Percentiles rank a stretch among this genome's conserved stretches.
phyloP scores from a whole-genome alignment of 2,329 filamentous ascomycete genomes.

The Penicillium psychrosexuale region DNA sequence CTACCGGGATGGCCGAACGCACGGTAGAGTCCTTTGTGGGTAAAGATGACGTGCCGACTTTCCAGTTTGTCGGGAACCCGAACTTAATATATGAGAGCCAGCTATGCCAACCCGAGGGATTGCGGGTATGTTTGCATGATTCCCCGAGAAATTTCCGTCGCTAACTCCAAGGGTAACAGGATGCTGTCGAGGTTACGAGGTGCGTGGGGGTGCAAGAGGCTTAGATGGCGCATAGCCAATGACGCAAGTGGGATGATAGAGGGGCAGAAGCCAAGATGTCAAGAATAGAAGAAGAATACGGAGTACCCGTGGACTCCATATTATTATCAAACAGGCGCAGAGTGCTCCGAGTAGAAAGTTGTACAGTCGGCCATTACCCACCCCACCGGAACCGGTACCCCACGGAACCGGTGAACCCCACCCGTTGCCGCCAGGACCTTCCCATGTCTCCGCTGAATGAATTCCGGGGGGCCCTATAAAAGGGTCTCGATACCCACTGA shows the following conservation, averaged over 20 bases:
- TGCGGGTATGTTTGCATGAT: conserved; percentile 20
- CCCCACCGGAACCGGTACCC: neutral
- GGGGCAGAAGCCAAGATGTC: neutral
- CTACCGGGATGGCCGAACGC: conserved; percentile 14
- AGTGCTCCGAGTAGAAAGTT: conserved; percentile 6
- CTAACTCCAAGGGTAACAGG: conserved; percentile 15
- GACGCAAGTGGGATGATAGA: neutral
- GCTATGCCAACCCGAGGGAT: conserved; percentile 39
- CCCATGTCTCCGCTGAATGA: conserved; percentile 26
- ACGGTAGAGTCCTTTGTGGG: conserved; percentile 21
- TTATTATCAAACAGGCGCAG: conserved; percentile 1
- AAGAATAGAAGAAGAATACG: neutral
- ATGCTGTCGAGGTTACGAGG: conserved; percentile 33
- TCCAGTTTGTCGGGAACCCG: conserved; percentile 53
- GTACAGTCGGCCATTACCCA: neutral
- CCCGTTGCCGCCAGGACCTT: conserved; percentile 35
- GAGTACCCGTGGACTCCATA: neutral
- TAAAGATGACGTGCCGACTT: conserved; percentile 17
- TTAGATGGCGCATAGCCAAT: conserved; percentile 1
- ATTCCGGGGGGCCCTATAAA: neutral
- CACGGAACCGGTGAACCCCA: conserved; percentile 49
- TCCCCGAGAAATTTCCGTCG: neutral
- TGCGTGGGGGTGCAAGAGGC: conserved; percentile 29
- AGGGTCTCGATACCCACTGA: neutral
- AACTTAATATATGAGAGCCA: conserved; percentile 63